These are phyloP conservation scores for Leccinum discolor DNA, from an alignment of 1,284 basidiomycete genomes.

Conservation along the genomic window DNA sequence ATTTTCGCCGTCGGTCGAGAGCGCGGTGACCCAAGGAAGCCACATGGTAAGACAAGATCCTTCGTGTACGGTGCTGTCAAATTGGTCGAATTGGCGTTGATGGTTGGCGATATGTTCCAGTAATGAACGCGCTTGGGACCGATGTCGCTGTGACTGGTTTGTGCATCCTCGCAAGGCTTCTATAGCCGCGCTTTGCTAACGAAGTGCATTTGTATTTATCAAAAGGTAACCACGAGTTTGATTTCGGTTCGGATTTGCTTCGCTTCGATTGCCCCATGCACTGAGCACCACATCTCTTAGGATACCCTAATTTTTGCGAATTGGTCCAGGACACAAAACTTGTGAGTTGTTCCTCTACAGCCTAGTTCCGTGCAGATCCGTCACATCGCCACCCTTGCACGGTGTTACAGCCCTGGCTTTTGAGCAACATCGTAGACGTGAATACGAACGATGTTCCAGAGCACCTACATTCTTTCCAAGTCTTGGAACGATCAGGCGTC, in stretches of 20 bases:
- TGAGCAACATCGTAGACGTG: slow-evolving; percentile 60
- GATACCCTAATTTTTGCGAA: slow-evolving; percentile 79
- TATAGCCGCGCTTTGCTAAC: slow-evolving; percentile 5
- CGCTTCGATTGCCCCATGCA: no score
- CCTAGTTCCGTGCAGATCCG: neutral
- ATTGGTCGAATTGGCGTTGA: neutral
- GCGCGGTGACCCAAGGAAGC: slow-evolving; percentile 85
- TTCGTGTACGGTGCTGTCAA: neutral
- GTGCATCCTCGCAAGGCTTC: neutral
- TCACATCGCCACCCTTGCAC: neutral
- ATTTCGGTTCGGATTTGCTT: slow-evolving; percentile 39
- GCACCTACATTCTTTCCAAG: slow-evolving; percentile 48
- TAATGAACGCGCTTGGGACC: slow-evolving; percentile 76
- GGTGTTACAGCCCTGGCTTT: slow-evolving; percentile 50
- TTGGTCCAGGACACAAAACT: slow-evolving; percentile 64
- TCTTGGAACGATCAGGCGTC: slow-evolving; percentile 59
- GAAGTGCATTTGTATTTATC: neutral
- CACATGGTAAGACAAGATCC: slow-evolving; percentile 71
- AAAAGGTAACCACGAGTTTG: slow-evolving; percentile 67
- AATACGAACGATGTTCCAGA: slow-evolving; percentile 50
- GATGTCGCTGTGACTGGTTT: slow-evolving; percentile 60
- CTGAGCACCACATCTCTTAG: slow-evolving; percentile 35
- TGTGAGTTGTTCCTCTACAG: slow-evolving; percentile 43
- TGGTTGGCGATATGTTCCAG: slow-evolving; percentile 62
- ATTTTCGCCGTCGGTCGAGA: slow-evolving; percentile 72